Conservation (phyloP, 2,329 filamentous ascomycete genomes). For the Alternaria ventricosa region DNA sequence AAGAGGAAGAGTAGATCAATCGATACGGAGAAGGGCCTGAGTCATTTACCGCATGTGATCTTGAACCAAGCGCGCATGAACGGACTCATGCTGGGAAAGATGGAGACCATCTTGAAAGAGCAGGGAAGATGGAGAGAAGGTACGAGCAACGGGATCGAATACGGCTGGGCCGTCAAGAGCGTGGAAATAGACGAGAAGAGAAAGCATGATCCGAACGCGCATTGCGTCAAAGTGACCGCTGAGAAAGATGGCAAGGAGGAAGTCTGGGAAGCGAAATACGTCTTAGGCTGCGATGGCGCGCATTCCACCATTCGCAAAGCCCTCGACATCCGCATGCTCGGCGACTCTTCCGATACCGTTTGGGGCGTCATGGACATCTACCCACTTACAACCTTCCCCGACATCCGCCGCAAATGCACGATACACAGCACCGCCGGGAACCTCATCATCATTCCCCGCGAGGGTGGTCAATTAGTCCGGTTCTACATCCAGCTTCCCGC, state of each 20-base stretch:
- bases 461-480: slow-evolving; percentile 62
- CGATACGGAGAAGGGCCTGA: slow-evolving; percentile 66
- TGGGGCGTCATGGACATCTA: slow-evolving; percentile 65
- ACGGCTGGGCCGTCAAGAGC: slow-evolving; percentile 59
- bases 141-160: slow-evolving; percentile 56
- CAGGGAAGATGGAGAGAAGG: slow-evolving; percentile 33
- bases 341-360: slow-evolving; percentile 63
- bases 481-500: slow-evolving; percentile 67
- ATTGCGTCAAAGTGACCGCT: slow-evolving; percentile 43
- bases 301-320: slow-evolving; percentile 60
- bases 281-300: slow-evolving; percentile 59
- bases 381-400: slow-evolving; percentile 57
- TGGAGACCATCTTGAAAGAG: slow-evolving; percentile 49
- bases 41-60: slow-evolving; percentile 70
- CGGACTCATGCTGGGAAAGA: slow-evolving; percentile 60
- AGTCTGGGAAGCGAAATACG: slow-evolving; percentile 48
- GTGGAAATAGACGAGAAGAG: slow-evolving; percentile 58
- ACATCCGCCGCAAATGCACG: slow-evolving; percentile 59
- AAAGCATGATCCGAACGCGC: slow-evolving; percentile 37
- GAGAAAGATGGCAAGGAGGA: slow-evolving; percentile 39
- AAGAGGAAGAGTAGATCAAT: slow-evolving; percentile 52
- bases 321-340: slow-evolving; percentile 64
- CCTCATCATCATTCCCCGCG: slow-evolving; percentile 60
- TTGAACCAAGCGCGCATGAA: slow-evolving; percentile 77
- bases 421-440: slow-evolving; percentile 56